Base-by-base conservation (phyloP, 306 rosid species). In the Prunus salicina region DNA sequence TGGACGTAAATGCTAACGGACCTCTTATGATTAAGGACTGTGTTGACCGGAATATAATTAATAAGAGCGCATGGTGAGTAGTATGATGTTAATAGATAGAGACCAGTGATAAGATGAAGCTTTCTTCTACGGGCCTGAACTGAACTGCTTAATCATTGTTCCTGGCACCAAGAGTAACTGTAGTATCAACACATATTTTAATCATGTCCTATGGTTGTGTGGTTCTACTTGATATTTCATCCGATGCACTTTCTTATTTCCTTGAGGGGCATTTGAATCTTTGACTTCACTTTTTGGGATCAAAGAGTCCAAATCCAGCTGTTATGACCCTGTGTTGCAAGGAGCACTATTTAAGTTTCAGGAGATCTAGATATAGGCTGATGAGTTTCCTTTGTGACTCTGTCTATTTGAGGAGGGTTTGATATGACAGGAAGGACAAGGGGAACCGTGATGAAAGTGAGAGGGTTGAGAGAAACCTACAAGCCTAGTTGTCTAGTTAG, bases 1-100 rank as follows among this genome's bases (percentile, higher is more conserved):
- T 94, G 63, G 89, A 96, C 30, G 95, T 91, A 71, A 89, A 85
- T 90, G 98, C 98, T 55, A 91, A 90, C 66, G 97, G 95, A 57
- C 86, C 96, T 55, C 78, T 89, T 70, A 65, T 90, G 62, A 86
- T 97, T 19, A 91, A 90, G 89, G 95, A 94, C 67, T 71, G 85
- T 18, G 18, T 84, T 78, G 97, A 89, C 86, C 81, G 90, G 71
- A 83, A 90, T 84, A 76, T 94, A 81, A 88, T 94, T 46, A 89
- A 89, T 78, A 92, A 90, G 76, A 89, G 86, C 80, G 46, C 85
- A 73, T 91, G 98, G 98, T 93, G 82, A 87, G 97, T 80, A 15
- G 63, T 30, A 67, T 71, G 50, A 28, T 71, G 82, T 73, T 50
- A 71, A 53, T n/a, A 45, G 20, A 68, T 13, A 55, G 41, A 14